Evolutionary conservation across 106 monocot species (phyloP).

Genomic region (Phalaenopsis aphrodite): DNA sequence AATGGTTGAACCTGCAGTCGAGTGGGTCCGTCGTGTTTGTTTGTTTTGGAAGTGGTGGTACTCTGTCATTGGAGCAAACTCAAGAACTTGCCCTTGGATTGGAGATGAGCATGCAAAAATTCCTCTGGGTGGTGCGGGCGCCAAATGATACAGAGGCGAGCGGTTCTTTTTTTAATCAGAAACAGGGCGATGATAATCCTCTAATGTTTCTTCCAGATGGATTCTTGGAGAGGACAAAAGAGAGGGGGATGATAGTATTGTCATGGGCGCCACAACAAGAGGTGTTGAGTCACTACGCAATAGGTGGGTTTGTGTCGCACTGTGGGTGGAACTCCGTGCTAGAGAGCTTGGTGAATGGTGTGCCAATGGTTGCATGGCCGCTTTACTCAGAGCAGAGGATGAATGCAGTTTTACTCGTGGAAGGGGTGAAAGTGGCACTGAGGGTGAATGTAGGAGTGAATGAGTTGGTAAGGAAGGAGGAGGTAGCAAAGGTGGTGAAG

Average conservation of each 20-base stretch:
- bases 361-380: slow-evolving; percentile 48
- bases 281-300: neutral
- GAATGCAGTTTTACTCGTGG: slow-evolving; percentile 35
- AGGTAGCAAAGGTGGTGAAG: slow-evolving; percentile 19
- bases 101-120: slow-evolving; percentile 26
- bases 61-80: slow-evolving; percentile 14
- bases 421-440: slow-evolving; percentile 22
- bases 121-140: slow-evolving; percentile 28
- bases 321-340: slow-evolving; percentile 51
- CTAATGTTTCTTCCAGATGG: slow-evolving; percentile 13
- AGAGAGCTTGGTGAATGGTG: slow-evolving; percentile 24
- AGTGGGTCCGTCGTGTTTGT: slow-evolving; percentile 20
- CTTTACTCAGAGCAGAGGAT: slow-evolving; percentile 35
- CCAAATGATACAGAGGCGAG: slow-evolving; percentile 1
- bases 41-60: slow-evolving; percentile 28
- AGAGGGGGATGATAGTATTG: slow-evolving; percentile 6
- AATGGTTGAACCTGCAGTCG: slow-evolving; percentile 28
- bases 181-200: neutral
- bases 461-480: slow-evolving; percentile 11
- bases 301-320: slow-evolving; percentile 27
- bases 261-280: slow-evolving; percentile 18
- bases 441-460: neutral
- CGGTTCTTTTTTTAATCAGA: slow-evolving; percentile 7
- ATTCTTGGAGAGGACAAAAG: slow-evolving; percentile 13
- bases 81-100: slow-evolving; percentile 25